Percentiles rank a stretch among this genome's conserved stretches.
phyloP scores from a whole-genome alignment of 2,329 filamentous ascomycete genomes.

The Aspergillus sclerotialis region DNA sequence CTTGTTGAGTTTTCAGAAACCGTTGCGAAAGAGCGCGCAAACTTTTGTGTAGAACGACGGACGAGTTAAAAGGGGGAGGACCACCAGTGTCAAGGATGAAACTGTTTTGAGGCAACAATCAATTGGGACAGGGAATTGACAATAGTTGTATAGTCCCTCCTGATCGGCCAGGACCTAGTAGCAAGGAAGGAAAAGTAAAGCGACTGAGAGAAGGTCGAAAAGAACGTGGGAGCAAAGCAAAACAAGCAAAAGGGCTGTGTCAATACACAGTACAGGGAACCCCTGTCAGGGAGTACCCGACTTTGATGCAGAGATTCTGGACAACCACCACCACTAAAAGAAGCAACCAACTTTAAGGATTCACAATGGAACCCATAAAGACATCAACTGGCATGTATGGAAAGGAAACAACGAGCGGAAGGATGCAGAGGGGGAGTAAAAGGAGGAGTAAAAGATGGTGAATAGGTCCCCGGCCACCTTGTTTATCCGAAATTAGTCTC shows the following conservation, averaged over 20 bases:
- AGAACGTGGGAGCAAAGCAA: not conserved
- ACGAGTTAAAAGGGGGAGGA: not conserved
- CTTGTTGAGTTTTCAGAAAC: not conserved
- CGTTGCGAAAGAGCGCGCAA: not conserved
- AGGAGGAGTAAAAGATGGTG: not conserved
- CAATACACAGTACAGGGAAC: not conserved
- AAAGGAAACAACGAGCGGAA: not conserved
- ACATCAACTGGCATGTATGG: not conserved
- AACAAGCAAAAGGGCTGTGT: not conserved
- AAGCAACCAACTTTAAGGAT: not conserved
- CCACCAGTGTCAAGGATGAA: too few relatives aligned
- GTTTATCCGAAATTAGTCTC: slow-evolving; percentile 5
- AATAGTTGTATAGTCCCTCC: not conserved
- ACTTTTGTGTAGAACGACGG: not conserved
- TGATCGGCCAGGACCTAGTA: not conserved
- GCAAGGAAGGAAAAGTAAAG: not conserved
- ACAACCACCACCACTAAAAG: not conserved
- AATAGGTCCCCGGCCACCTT: not conserved
- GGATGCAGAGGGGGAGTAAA: too few relatives aligned
- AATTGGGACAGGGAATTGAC: not conserved
- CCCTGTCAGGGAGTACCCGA: not conserved
- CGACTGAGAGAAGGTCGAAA: not conserved
- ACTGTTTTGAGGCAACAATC: too few relatives aligned
- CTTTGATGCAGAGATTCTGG: not conserved
- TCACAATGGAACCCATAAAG: not conserved